Base-by-base conservation (phyloP, 2,329 filamentous ascomycete genomes). In the Aspergillus neoniger region DNA sequence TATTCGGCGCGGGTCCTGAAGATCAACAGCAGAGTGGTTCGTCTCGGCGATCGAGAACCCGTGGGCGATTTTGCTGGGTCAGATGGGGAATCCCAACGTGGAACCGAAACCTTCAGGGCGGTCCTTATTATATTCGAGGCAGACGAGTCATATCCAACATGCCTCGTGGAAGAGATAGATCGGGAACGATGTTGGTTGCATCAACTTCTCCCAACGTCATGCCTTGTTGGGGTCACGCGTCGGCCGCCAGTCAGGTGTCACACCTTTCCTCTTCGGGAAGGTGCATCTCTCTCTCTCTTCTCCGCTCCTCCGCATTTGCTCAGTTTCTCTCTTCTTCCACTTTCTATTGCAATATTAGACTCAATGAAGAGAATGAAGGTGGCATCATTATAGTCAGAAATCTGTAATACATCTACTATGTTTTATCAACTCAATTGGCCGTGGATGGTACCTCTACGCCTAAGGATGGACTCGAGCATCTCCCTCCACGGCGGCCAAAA, bases 1-100 rank as follows among this genome's bases (percentile, higher is more conserved):
- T 69, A 60, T 65, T 69, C 67, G 69, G 67, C 44, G 66, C 57
- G 63, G 62, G 67, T 62, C 62, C 49, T 57, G 39, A 51, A 54
- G 52, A 58, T 49, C 57, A 57, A 47, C 32, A 25, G 15, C 32
- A 55, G 56, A 55, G 56, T 62, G 63, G 62, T 60, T 61, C 57
- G 59, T 65, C 55, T 65, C 63, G 63, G 63, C 54, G 58, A 64
- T 58, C 48, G 15, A 55, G 48, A 57, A 58, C 58, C 64, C 63
- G 65, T 60, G 48, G 58, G 53, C 36, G 58, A 44, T 52, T 49
- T 48, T 48, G 61, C 55, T 63, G 64, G 58, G 60, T 59, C 57
- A 25, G 59, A 56, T 55, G 54, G 52, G 39, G 25, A 47, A 14
- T 17, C 23, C 15, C 6, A 17, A 30, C 17, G 47, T 17, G 23